Percentiles rank a stretch among this genome's conserved stretches.
Evolutionary conservation across 805 yeast species (phyloP).

Genomic region (Yarrowia sp.): DNA sequence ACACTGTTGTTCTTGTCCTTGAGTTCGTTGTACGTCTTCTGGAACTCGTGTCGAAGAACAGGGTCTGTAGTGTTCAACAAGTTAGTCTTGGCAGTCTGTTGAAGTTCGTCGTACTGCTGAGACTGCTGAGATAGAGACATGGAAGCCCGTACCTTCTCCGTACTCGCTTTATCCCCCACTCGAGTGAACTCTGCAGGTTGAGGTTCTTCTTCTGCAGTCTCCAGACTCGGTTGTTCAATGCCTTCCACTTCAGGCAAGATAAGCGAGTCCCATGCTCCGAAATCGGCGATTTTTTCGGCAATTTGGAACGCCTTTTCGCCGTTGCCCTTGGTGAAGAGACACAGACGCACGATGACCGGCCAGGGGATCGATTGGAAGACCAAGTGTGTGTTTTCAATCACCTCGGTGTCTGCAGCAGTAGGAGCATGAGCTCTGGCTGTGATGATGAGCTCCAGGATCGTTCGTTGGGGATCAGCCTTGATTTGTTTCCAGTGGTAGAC

Average conservation of each 20-base stretch:
- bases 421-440: neutral
- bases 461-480: neutral
- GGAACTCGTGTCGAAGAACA: slow-evolving; percentile 10
- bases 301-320: slow-evolving; percentile 1
- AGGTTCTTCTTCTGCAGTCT: neutral
- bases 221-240: neutral
- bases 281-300: neutral
- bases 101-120: slow-evolving; percentile 15
- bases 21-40: slow-evolving; percentile 18
- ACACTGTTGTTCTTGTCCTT: slow-evolving; percentile 12
- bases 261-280: slow-evolving; percentile 5
- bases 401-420: neutral
- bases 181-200: neutral
- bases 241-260: slow-evolving; percentile 13
- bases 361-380: slow-evolving; percentile 2
- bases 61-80: slow-evolving; percentile 7
- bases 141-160: slow-evolving; percentile 8
- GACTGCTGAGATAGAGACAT: slow-evolving; percentile 21
- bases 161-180: slow-evolving; percentile 7
- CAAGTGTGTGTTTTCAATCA: slow-evolving; percentile 3
- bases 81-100: slow-evolving; percentile 3
- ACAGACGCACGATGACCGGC: slow-evolving; percentile 8
- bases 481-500: slow-evolving; percentile 10
- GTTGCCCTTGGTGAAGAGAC: slow-evolving; percentile 1
- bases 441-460: slow-evolving; percentile 15